Percentiles rank a stretch among this genome's conserved stretches.
Evolutionary conservation across 768 basidiomycete species (phyloP).

Genomic region (Harrya chromipes): DNA sequence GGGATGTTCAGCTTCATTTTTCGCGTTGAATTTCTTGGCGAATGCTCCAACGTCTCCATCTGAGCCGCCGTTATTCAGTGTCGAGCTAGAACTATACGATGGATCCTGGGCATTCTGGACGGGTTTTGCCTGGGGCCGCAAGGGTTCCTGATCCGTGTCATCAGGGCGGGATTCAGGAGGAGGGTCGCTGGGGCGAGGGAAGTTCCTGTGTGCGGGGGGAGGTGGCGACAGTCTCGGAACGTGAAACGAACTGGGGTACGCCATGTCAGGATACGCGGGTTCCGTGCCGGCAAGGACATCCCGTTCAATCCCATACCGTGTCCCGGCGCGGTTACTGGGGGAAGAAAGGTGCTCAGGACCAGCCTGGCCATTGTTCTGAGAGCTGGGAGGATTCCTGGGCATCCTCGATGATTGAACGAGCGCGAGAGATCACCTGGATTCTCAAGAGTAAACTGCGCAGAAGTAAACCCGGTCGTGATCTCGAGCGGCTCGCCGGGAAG

Average conservation of each 20-base stretch:
- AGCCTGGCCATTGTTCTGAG: conserved; percentile 16
- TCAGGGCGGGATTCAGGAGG: neutral
- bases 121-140: conserved; percentile 16
- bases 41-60: conserved; percentile 20
- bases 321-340: neutral
- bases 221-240: conserved; percentile 6
- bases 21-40: conserved; percentile 12
- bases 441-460: conserved; percentile 1
- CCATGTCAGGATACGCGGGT: conserved; percentile 1
- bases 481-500: neutral
- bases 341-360: conserved; percentile 17
- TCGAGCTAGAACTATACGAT: conserved; percentile 38
- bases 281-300: neutral
- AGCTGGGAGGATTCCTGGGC: conserved; percentile 13
- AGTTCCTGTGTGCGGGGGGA: neutral
- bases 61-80: conserved; percentile 28
- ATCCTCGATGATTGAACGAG: conserved; percentile 14
- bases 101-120: conserved; percentile 24
- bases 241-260: conserved; percentile 9
- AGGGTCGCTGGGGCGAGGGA: neutral
- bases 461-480: neutral
- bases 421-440: conserved; percentile 18
- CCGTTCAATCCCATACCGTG: neutral
- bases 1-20: conserved; percentile 20
- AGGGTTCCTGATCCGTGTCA: neutral